phyloP scores from a whole-genome alignment of 768 basidiomycete genomes.

The Sarcodon sp. region DNA sequence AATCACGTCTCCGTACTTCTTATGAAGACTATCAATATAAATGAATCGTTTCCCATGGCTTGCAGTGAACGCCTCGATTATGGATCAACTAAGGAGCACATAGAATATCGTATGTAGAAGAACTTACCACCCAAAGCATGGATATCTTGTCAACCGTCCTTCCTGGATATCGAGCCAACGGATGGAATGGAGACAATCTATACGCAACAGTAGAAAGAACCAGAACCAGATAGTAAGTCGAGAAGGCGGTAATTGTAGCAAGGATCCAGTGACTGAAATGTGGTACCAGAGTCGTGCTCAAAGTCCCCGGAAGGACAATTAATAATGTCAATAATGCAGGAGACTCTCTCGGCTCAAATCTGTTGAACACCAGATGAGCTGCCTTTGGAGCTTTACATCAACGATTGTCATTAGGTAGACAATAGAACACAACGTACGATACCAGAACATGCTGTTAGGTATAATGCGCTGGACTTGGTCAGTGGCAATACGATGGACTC shows the following conservation, averaged over 20 bases:
- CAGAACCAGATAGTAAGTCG: conserved; percentile 6
- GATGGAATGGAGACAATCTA: conserved; percentile 13
- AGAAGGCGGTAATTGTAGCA: neutral
- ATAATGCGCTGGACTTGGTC: too few species aligned
- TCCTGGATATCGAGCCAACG: conserved; percentile 12
- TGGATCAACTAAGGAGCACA: too few species aligned
- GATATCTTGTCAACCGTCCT: conserved; percentile 7
- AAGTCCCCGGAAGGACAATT: neutral
- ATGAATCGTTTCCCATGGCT: conserved; percentile 23
- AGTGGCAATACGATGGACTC: too few species aligned
- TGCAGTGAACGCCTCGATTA: too few species aligned
- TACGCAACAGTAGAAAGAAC: conserved; percentile 9
- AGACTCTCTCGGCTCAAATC: neutral
- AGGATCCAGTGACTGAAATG: neutral
- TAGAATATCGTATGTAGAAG: too few species aligned
- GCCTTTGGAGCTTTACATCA: neutral
- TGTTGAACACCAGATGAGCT: neutral
- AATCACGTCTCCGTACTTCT: conserved; percentile 12
- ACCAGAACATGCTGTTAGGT: too few species aligned
- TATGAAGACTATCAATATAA: conserved; percentile 18
- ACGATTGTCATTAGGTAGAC: too few species aligned
- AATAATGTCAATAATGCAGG: neutral
- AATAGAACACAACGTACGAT: too few species aligned
- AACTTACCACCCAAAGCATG: conserved; percentile 6
- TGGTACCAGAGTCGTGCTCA: neutral